These are phyloP conservation scores for Fusarium mangiferae DNA, from an alignment of 2,329 filamentous ascomycete genomes.

Conservation along the genomic window DNA sequence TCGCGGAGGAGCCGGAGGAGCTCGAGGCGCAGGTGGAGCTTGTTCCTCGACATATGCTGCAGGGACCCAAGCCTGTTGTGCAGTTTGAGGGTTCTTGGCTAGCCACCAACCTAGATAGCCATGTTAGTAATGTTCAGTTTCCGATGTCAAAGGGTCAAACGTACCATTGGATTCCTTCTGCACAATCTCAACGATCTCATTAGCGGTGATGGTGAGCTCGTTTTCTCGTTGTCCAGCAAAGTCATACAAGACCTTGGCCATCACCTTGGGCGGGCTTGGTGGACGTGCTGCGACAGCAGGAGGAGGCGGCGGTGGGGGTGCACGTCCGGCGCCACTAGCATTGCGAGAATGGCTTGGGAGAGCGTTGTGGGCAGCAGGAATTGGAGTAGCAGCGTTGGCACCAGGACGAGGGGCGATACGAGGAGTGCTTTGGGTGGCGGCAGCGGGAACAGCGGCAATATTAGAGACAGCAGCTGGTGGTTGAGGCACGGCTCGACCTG, in stretches of 20 bases:
- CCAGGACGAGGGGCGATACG: slow-evolving; percentile 14
- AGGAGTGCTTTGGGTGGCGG: slow-evolving; percentile 38
- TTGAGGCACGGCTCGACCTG: slow-evolving; percentile 49
- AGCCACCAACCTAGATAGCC: slow-evolving; percentile 86
- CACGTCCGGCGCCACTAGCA: slow-evolving; percentile 61
- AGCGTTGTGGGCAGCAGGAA: slow-evolving; percentile 38
- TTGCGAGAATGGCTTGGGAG: slow-evolving; percentile 65
- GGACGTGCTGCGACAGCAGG: slow-evolving; percentile 64
- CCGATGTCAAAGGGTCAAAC: slow-evolving; percentile 43
- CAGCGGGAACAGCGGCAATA: slow-evolving; percentile 41
- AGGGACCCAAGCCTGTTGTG: slow-evolving; percentile 90
- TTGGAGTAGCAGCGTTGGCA: slow-evolving; percentile 8
- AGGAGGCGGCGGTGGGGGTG: slow-evolving; percentile 74
- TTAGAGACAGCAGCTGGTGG: slow-evolving; percentile 47
- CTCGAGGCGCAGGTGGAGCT: slow-evolving; percentile 68
- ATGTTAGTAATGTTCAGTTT: slow-evolving; percentile 46
- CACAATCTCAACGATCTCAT: slow-evolving; percentile 87
- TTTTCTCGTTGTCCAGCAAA: slow-evolving; percentile 87
- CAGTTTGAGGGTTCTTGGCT: slow-evolving; percentile 70
- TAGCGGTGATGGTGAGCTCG: slow-evolving; percentile 82
- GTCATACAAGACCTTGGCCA: slow-evolving; percentile 91
- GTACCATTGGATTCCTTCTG: slow-evolving; percentile 95
- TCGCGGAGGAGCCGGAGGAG: slow-evolving; percentile 73
- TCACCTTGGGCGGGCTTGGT: slow-evolving; percentile 69
- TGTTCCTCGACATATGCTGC: slow-evolving; percentile 94